phyloP scores from a whole-genome alignment of 1,284 basidiomycete genomes.

The Puccinia horiana region DNA sequence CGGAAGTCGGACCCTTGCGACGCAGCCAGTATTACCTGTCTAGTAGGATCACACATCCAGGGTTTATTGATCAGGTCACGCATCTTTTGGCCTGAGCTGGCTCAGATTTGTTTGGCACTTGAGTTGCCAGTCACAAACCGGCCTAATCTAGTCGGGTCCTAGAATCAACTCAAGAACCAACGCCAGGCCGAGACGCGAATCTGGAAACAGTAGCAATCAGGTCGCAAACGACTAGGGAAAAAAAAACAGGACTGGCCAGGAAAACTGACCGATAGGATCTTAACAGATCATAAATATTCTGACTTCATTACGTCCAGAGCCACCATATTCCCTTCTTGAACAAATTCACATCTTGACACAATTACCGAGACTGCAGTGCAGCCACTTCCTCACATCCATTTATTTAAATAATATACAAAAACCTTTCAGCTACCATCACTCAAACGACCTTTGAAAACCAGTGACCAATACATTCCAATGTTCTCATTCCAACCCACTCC shows the following conservation, averaged over 20 bases:
- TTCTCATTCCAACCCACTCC: not conserved
- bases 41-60: too few species aligned
- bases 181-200: not conserved
- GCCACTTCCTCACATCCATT: not conserved
- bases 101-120: not conserved
- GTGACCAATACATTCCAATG: not conserved
- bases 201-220: not conserved
- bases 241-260: not conserved
- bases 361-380: not conserved
- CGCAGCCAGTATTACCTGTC: too few species aligned
- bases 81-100: not conserved
- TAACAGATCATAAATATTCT: not conserved
- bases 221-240: too few species aligned
- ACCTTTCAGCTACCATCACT: not conserved
- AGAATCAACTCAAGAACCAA: not conserved
- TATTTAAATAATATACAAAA: not conserved
- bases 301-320: not conserved
- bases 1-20: too few species aligned
- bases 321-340: not conserved
- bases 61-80: too few species aligned
- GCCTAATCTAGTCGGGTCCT: not conserved
- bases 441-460: not conserved
- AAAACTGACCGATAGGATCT: not conserved
- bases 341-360: not conserved
- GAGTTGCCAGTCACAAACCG: not conserved